Evolutionary conservation across 768 basidiomycete genomes (phyloP).

Genomic region (Lenzites betulinus): DNA sequence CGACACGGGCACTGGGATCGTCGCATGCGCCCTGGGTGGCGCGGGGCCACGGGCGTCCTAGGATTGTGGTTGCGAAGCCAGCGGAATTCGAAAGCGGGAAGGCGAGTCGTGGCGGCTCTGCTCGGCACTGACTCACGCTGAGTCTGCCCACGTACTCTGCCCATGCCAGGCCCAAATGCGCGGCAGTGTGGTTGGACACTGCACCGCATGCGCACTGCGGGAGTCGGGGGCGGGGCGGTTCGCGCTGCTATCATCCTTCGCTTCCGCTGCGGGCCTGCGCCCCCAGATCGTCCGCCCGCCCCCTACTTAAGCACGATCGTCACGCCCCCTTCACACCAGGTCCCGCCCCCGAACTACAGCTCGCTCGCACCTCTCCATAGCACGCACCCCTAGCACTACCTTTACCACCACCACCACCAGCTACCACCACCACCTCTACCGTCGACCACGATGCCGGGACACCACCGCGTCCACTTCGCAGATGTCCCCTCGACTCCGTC

Average conservation of each 20-base stretch:
- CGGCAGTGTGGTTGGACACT: not conserved
- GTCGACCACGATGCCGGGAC: slow-evolving; percentile 22
- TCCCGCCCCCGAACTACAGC: not conserved
- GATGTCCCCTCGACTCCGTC: slow-evolving; percentile 26
- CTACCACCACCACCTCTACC: not conserved
- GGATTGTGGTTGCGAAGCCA: slow-evolving; percentile 8
- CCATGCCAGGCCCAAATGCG: too few species aligned
- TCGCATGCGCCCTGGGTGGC: not conserved
- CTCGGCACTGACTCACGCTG: slow-evolving; percentile 8
- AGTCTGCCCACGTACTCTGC: too few species aligned
- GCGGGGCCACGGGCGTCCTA: slow-evolving; percentile 1
- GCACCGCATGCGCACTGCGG: slow-evolving; percentile 2
- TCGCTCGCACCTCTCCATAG: not conserved
- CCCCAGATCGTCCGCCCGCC: slow-evolving; percentile 14
- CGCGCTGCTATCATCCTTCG: not conserved
- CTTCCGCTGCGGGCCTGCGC: slow-evolving; percentile 5
- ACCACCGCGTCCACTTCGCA: slow-evolving; percentile 28
- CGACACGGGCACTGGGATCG: not conserved
- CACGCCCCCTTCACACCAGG: slow-evolving; percentile 9
- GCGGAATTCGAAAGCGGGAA: slow-evolving; percentile 1
- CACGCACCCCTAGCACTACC: not conserved
- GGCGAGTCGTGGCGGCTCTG: slow-evolving; percentile 6
- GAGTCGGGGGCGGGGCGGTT: slow-evolving; percentile 6
- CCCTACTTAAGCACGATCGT: slow-evolving; percentile 11
- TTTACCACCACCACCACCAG: slow-evolving; percentile 4